Conservation (phyloP, 1,139 yeast genomes). For the Ogataea hybrid region DNA sequence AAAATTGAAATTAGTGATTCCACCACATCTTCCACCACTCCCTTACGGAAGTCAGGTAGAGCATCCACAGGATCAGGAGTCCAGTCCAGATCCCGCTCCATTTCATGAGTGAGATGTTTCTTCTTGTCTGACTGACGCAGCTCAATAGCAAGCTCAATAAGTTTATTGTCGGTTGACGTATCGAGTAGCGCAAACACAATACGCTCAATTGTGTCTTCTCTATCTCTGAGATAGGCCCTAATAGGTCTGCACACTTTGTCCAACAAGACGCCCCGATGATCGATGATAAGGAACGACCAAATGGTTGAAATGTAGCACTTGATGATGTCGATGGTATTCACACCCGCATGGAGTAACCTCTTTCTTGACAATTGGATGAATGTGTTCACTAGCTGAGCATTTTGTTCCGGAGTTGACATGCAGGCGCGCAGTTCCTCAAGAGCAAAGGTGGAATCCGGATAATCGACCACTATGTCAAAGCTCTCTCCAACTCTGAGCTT, state of each 20-base stretch:
- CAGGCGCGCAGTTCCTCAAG: conserved; percentile 62
- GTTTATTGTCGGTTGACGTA: conserved; percentile 40
- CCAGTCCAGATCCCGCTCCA: conserved; percentile 57
- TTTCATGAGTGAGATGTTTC: conserved; percentile 16
- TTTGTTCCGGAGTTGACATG: conserved; percentile 37
- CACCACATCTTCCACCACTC: conserved; percentile 63
- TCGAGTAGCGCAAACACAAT: conserved; percentile 72
- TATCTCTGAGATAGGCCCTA: conserved; percentile 57
- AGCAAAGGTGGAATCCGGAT: conserved; percentile 59
- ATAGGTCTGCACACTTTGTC: conserved; percentile 79
- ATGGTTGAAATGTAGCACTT: conserved; percentile 70
- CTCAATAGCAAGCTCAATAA: conserved; percentile 54
- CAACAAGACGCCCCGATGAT: conserved; percentile 80
- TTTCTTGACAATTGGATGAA: conserved; percentile 52
- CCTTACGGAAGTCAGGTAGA: conserved; percentile 74
- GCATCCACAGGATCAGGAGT: conserved; percentile 93
- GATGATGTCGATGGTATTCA: conserved; percentile 74
- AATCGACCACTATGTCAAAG: conserved; percentile 57
- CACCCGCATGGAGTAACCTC: conserved; percentile 74
- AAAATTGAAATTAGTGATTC: conserved; percentile 73
- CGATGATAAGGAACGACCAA: conserved; percentile 70
- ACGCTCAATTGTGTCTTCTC: conserved; percentile 70
- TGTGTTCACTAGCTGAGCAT: conserved; percentile 51
- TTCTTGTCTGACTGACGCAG: conserved; percentile 35
- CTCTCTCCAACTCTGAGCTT: conserved; percentile 60